phyloP scores from a whole-genome alignment of 495 filamentous ascomycete genomes.

The Friedmanniomyces simplex region DNA sequence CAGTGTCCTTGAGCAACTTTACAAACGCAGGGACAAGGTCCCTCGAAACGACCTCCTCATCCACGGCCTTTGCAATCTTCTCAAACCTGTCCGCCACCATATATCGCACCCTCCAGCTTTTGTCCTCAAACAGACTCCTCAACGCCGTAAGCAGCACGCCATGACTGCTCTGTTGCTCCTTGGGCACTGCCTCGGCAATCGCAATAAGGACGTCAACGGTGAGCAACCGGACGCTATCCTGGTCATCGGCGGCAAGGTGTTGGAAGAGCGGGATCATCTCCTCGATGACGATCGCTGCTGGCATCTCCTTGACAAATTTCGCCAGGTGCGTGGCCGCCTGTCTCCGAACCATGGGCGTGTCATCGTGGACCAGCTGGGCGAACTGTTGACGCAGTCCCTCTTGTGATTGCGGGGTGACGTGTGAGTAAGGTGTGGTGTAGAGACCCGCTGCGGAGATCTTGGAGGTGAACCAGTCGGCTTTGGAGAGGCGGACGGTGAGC shows the following conservation, averaged over 20 bases:
- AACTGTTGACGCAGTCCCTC: slow-evolving; percentile 85
- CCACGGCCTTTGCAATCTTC: slow-evolving; percentile 98
- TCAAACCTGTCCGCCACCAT: slow-evolving; percentile 99
- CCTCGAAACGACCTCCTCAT: slow-evolving; percentile 87
- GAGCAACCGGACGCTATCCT: slow-evolving; percentile 91
- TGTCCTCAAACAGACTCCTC: slow-evolving; percentile 89
- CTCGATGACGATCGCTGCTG: slow-evolving; percentile 76
- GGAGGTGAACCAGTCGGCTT: slow-evolving; percentile 99
- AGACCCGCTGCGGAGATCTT: slow-evolving; percentile 97
- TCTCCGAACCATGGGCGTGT: slow-evolving; percentile 97
- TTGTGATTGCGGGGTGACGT: slow-evolving; percentile 72
- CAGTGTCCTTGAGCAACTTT: slow-evolving; percentile 91
- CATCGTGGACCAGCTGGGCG: slow-evolving; percentile 85
- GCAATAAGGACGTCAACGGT: slow-evolving; percentile 95
- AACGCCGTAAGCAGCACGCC: slow-evolving; percentile 82
- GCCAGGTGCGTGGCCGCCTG: slow-evolving; percentile 91
- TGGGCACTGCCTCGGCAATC: slow-evolving; percentile 93
- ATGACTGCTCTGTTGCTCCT: slow-evolving; percentile 94
- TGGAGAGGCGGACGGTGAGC: slow-evolving; percentile 84
- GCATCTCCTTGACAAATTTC: slow-evolving; percentile 96
- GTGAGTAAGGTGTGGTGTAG: slow-evolving; percentile 83
- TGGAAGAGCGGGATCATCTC: slow-evolving; percentile 99
- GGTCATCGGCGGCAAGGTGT: slow-evolving; percentile 88
- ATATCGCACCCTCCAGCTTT: slow-evolving; percentile 97
- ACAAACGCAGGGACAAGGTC: slow-evolving; percentile 96